Evolutionary conservation across 2,329 filamentous ascomycete genomes (phyloP).

Genomic region (Aspergillus brasiliensis): DNA sequence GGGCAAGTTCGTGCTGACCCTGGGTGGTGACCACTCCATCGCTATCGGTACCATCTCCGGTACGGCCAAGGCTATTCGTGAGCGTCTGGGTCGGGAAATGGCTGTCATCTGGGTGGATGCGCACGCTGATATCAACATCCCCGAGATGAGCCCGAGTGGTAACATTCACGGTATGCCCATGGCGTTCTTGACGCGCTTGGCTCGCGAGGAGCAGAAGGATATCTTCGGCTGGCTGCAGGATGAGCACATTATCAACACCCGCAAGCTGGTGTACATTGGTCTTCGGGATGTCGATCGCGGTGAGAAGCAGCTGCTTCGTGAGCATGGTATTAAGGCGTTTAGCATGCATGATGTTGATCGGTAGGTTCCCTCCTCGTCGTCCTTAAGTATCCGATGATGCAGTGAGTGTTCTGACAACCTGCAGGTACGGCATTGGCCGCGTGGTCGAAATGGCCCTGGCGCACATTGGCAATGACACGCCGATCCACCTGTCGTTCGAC

Average conservation of each 20-base stretch:
- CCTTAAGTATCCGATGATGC: not conserved
- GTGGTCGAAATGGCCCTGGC: slow-evolving; percentile 98
- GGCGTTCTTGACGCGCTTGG: slow-evolving; percentile 83
- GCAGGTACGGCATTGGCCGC: slow-evolving; percentile 84
- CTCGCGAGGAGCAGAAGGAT: slow-evolving; percentile 72
- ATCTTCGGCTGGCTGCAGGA: slow-evolving; percentile 87
- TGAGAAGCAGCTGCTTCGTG: slow-evolving; percentile 88
- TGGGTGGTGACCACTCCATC: slow-evolving; percentile 95
- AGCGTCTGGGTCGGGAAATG: slow-evolving; percentile 78
- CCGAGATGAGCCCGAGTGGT: slow-evolving; percentile 83
- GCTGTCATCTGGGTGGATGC: slow-evolving; percentile 99
- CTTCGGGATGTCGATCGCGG: slow-evolving; percentile 88
- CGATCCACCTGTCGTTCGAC: slow-evolving; percentile 96
- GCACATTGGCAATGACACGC: slow-evolving; percentile 90
- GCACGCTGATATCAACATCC: slow-evolving; percentile 96
- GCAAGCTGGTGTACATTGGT: slow-evolving; percentile 96
- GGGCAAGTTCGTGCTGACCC: slow-evolving; percentile 85
- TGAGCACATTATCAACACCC: slow-evolving; percentile 60
- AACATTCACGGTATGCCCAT: slow-evolving; percentile 99
- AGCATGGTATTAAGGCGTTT: slow-evolving; percentile 91
- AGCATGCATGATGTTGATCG: slow-evolving; percentile 98
- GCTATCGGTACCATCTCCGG: slow-evolving; percentile 92
- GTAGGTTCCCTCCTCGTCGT: slow-evolving; percentile 46
- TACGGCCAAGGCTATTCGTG: slow-evolving; percentile 79
- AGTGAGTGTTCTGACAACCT: slow-evolving; percentile 1